These are phyloP conservation scores for Cadophora malorum DNA, from an alignment of 2,329 filamentous ascomycete species.

Conservation along the genomic window DNA sequence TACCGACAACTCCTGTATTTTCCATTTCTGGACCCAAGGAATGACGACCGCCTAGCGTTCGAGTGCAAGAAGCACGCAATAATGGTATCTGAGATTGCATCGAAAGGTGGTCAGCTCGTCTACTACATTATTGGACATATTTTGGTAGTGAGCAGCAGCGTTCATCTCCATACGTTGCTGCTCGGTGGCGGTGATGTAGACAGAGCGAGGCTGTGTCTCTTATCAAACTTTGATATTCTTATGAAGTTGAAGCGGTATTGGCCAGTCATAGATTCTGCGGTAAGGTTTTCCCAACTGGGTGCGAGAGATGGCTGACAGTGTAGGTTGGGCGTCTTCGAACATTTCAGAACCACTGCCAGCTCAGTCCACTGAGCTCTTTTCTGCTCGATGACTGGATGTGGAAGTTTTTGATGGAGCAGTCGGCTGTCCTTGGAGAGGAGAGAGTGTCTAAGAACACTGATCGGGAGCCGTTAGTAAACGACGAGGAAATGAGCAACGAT, in stretches of 20 bases:
- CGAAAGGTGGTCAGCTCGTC: slow-evolving; percentile 42
- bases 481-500: slow-evolving; percentile 23
- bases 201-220: slow-evolving; percentile 37
- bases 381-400: slow-evolving; percentile 51
- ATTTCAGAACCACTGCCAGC: slow-evolving; percentile 50
- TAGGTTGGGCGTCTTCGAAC: slow-evolving; percentile 44
- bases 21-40: slow-evolving; percentile 48
- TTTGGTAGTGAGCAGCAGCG: slow-evolving; percentile 46
- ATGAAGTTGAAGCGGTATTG: slow-evolving; percentile 46
- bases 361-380: slow-evolving; percentile 47
- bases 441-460: neutral
- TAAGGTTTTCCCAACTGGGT: slow-evolving; percentile 22
- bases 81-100: slow-evolving; percentile 46
- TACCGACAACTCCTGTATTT: slow-evolving; percentile 55
- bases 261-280: slow-evolving; percentile 46
- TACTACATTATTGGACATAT: slow-evolving; percentile 47
- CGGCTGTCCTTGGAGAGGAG: slow-evolving; percentile 17
- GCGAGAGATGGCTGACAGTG: neutral
- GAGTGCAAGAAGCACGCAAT: slow-evolving; percentile 46
- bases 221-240: slow-evolving; percentile 45
- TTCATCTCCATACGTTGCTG: slow-evolving; percentile 46
- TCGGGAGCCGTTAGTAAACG: slow-evolving; percentile 1
- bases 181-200: slow-evolving; percentile 41
- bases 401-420: slow-evolving; percentile 43
- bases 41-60: slow-evolving; percentile 28